These are phyloP conservation scores for Pelargonium exstipulatum DNA, from an alignment of 441 rosid genomes.

Conservation along the genomic window DNA sequence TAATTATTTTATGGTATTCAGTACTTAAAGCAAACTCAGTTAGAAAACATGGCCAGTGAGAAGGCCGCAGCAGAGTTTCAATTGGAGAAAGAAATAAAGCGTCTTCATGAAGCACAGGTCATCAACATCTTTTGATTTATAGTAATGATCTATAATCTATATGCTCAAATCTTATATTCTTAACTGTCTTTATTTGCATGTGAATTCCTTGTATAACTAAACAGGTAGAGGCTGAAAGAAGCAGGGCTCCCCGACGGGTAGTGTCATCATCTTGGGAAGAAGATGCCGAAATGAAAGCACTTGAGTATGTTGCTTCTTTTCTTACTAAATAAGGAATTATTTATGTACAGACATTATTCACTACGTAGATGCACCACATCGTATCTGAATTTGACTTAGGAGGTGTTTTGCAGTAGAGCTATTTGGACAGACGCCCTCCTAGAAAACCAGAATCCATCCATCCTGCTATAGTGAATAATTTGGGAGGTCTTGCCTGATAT, in stretches of 20 bases:
- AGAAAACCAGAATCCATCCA: no score
- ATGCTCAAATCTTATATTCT: constrained; percentile 13
- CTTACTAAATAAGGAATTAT: background rate
- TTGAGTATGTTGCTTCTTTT: constrained; percentile 58
- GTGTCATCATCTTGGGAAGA: constrained; percentile 81
- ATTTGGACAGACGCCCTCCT: no score
- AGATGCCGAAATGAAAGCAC: constrained; percentile 83
- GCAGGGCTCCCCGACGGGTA: constrained; percentile 65
- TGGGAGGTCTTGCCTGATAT: no score
- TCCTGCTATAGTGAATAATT: no score
- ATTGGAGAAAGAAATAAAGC: constrained; percentile 88
- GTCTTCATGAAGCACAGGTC: constrained; percentile 84
- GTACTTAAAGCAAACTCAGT: constrained; percentile 98
- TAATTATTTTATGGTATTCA: constrained; percentile 29
- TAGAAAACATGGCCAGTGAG: constrained; percentile 96
- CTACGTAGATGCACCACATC: no score
- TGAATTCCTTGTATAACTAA: constrained; percentile 14
- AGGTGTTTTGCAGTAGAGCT: no score
- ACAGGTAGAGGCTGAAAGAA: constrained; percentile 87
- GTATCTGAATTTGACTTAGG: no score
- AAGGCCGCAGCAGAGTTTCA: constrained; percentile 99
- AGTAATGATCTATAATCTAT: constrained; percentile 9
- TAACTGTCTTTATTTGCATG: constrained; percentile 10
- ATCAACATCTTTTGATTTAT: constrained; percentile 17
- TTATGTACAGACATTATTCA: background rate